phyloP scores from a whole-genome alignment of 345 rosid species.

The Schrenkiella parvula region DNA sequence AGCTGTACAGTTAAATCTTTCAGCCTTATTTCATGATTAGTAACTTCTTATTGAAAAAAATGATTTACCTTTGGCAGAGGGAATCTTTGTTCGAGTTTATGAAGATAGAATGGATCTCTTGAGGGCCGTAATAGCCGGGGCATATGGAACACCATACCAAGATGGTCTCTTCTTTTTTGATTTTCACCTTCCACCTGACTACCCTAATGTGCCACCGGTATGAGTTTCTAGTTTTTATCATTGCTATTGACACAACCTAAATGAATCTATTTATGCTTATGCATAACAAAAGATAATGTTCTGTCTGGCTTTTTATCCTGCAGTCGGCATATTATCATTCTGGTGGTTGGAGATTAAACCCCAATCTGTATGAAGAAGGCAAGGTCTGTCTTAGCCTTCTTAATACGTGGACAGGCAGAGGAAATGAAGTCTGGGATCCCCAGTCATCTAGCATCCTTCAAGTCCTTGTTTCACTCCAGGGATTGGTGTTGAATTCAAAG shows the following conservation, averaged over 20 bases:
- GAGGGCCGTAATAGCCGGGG: slow-evolving; percentile 89
- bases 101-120: slow-evolving; percentile 96
- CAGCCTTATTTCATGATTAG: neutral
- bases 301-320: slow-evolving; percentile 29
- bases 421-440: slow-evolving; percentile 98
- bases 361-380: slow-evolving; percentile 92
- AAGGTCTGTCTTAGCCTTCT: slow-evolving; percentile 98
- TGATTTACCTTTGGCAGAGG: slow-evolving; percentile 51
- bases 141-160: slow-evolving; percentile 97
- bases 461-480: slow-evolving; percentile 96
- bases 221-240: slow-evolving; percentile 19
- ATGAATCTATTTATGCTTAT: neutral
- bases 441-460: slow-evolving; percentile 94
- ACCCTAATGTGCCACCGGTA: slow-evolving; percentile 92
- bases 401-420: slow-evolving; percentile 96
- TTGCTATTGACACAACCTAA: neutral
- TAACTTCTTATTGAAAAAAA: neutral
- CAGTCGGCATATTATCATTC: slow-evolving; percentile 97
- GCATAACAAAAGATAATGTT: neutral
- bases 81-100: slow-evolving; percentile 77
- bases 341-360: slow-evolving; percentile 97
- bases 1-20: neutral
- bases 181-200: slow-evolving; percentile 84
- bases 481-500: slow-evolving; percentile 86
- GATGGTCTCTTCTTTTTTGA: slow-evolving; percentile 98